Base-by-base conservation (phyloP, 495 filamentous ascomycete species). In the Niebla homalea region DNA sequence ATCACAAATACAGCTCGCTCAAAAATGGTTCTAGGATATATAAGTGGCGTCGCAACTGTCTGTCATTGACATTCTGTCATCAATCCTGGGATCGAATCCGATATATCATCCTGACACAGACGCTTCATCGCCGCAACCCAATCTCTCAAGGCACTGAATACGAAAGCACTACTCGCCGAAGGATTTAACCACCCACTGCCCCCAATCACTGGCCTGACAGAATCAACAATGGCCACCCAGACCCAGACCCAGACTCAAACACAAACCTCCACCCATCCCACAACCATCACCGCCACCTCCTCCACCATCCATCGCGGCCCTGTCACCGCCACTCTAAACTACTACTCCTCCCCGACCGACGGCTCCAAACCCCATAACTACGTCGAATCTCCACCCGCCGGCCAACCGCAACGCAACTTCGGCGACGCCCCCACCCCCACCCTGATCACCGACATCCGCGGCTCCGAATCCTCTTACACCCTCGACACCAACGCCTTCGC, bases 401-500 rank as follows among this genome's bases (percentile, higher is more conserved):
- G 78, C 50, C 55, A 74, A 37, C 76, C 79, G 0, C 70, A 75
- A 46, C 70, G 71, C 49, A 93, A 93, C 70, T 81, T 71, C 58
- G 59, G 59, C 44, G 63, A 72, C 48, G 51, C 55, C 36, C 18
- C 59, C 1, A 63, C 72, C 43, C 40, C 63, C 21, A 80, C 83
- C 7, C 46, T 57, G 0, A 70, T 92, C 51, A 60, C 69, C 52
- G 87, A 92, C 66, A 73, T 86, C 59, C 81, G 88, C 8, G 76
- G 74, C 36, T 61, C 64, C 20, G 85, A 87, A 60, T 49, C 61
- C 25, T 49, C 65, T 35, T 92, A 78, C 70, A 79, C 61, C 8
- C 70, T 92, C 5, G 83, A 89, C 72, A 70, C 64, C 44, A 76
- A 89, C 67, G 83, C 85, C 53, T 90, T 94, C 73, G 66, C 70